These are phyloP conservation scores for Glycine latifolia DNA, from an alignment of 306 rosid species.

Conservation along the genomic window DNA sequence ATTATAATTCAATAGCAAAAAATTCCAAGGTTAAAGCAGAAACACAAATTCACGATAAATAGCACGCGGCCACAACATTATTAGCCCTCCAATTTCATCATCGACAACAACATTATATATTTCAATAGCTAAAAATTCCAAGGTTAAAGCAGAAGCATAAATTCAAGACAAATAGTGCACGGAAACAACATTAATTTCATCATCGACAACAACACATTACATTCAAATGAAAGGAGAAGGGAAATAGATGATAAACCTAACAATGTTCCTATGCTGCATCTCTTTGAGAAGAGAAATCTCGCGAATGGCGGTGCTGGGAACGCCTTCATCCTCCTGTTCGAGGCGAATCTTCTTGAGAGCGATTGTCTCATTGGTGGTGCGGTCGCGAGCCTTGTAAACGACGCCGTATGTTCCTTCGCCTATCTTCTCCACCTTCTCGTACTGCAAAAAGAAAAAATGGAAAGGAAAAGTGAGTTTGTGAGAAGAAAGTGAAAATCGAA, in stretches of 20 bases:
- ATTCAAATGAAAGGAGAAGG: neutral
- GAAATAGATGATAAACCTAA: constrained; percentile 51
- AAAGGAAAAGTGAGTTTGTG: neutral
- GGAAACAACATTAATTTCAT: constrained; percentile 3
- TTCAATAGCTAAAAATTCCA: no score
- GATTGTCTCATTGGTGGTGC: constrained; percentile 75
- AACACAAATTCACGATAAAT: constrained; percentile 13
- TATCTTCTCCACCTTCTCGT: constrained; percentile 92
- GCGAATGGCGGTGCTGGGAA: constrained; percentile 91
- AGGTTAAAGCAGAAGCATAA: constrained; percentile 28
- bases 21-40: constrained; percentile 3
- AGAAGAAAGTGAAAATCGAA: neutral
- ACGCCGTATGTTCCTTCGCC: constrained; percentile 96
- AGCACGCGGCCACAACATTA: neutral
- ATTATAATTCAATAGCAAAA: no score
- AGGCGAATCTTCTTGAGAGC: constrained; percentile 91
- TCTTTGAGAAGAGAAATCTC: constrained; percentile 91
- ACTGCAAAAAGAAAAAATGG: constrained; percentile 52
- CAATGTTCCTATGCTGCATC: constrained; percentile 93
- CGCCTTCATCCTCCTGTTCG: constrained; percentile 95
- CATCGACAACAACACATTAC: neutral
- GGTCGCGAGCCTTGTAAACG: constrained; percentile 93
- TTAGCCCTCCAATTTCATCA: neutral
- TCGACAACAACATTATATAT: neutral
- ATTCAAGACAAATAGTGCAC: neutral